Evolutionary conservation across 768 basidiomycete genomes (phyloP).

Genomic region (Gautieria morchelliformis): DNA sequence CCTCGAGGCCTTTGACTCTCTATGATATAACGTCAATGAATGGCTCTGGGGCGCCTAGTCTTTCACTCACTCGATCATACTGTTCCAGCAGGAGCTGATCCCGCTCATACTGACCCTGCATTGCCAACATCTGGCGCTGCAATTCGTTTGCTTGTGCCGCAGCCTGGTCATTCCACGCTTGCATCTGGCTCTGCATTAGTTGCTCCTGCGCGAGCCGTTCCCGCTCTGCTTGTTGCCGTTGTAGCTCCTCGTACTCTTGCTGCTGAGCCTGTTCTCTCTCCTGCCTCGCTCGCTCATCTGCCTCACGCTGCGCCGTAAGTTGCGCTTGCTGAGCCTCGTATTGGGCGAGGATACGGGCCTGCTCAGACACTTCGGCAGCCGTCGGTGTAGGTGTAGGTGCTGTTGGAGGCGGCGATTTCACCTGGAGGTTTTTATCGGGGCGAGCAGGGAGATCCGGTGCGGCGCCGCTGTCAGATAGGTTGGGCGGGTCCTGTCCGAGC

Average conservation of each 20-base stretch:
- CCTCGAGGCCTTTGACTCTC: constrained; percentile 94
- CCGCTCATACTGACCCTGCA: constrained; percentile 95
- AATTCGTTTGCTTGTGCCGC: constrained; percentile 71
- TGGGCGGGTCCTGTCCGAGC: constrained; percentile 72
- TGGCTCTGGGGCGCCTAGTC: background rate
- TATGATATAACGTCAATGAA: constrained; percentile 21
- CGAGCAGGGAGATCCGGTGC: constrained; percentile 83
- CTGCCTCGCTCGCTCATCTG: constrained; percentile 71
- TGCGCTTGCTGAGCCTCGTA: constrained; percentile 95
- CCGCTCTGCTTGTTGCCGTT: constrained; percentile 77
- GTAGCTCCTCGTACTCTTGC: constrained; percentile 82
- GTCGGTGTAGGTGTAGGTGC: constrained; percentile 64
- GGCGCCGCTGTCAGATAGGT: constrained; percentile 55
- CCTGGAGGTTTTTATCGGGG: constrained; percentile 43
- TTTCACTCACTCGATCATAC: constrained; percentile 77
- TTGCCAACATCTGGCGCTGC: constrained; percentile 81
- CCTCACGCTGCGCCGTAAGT: constrained; percentile 69
- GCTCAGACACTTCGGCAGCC: constrained; percentile 70
- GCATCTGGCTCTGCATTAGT: constrained; percentile 72
- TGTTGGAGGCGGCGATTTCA: constrained; percentile 51
- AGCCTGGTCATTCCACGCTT: constrained; percentile 70
- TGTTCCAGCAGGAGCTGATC: constrained; percentile 97
- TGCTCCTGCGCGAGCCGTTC: constrained; percentile 87
- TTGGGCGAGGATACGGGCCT: constrained; percentile 88
- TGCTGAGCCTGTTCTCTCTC: constrained; percentile 75